These are phyloP conservation scores for Pseudogymnoascus sp. DNA, from an alignment of 2,329 filamentous ascomycete genomes.

Conservation along the genomic window DNA sequence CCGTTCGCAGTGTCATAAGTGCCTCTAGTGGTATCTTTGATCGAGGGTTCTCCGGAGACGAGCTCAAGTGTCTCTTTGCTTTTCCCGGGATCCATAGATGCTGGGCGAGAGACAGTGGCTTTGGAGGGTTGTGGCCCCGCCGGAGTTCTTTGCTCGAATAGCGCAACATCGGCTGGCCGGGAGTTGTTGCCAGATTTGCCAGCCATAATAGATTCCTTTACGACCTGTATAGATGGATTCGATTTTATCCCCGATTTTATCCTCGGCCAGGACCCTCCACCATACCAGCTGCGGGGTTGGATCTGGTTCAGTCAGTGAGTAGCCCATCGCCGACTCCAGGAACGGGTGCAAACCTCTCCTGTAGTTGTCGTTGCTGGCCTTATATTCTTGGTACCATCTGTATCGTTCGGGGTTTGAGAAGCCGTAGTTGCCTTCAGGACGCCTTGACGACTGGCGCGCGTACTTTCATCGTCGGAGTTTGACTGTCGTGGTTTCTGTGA, in stretches of 20 bases:
- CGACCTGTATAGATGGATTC: slow-evolving; percentile 52
- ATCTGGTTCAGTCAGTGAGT: neutral
- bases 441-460: neutral
- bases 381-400: neutral
- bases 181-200: slow-evolving; percentile 30
- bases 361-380: neutral
- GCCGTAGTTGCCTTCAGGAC: neutral
- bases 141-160: slow-evolving; percentile 24
- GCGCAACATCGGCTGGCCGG: slow-evolving; percentile 23
- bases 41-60: neutral
- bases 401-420: neutral
- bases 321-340: neutral
- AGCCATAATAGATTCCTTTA: slow-evolving; percentile 54
- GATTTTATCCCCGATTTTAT: slow-evolving; percentile 52
- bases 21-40: neutral
- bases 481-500: slow-evolving; percentile 7
- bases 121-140: neutral
- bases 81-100: slow-evolving; percentile 29
- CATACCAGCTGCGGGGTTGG: slow-evolving; percentile 49
- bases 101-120: slow-evolving; percentile 20
- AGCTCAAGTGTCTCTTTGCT: slow-evolving; percentile 28
- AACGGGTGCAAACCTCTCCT: neutral
- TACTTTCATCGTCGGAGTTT: slow-evolving; percentile 3
- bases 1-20: neutral
- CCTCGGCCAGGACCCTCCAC: slow-evolving; percentile 47